Percentiles rank a stretch among this genome's conserved stretches.
These are phyloP conservation scores for Aphanomyces euteiches DNA, from an alignment of 352 stramenopile genomes.

Conservation along the genomic window DNA sequence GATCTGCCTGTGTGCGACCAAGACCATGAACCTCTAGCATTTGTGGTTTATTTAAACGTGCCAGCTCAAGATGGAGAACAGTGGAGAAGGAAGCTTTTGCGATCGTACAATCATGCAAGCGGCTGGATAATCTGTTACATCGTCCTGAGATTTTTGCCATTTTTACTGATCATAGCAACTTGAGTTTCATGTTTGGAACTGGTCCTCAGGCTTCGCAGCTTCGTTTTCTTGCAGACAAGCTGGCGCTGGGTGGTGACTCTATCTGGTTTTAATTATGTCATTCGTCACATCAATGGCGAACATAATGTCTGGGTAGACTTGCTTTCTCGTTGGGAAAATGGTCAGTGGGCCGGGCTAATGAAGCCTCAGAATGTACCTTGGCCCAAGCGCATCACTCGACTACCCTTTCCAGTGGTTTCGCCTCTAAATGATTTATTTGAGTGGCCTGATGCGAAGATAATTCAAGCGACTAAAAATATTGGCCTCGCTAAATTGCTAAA, in stretches of 20 bases:
- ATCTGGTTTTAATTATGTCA: slow-evolving; percentile 34
- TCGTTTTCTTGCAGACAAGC: slow-evolving; percentile 37
- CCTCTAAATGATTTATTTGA: background rate
- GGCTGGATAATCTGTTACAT: no score
- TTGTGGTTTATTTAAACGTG: no score
- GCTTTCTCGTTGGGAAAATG: slow-evolving; percentile 33
- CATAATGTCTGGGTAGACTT: slow-evolving; percentile 40
- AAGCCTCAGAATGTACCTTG: background rate
- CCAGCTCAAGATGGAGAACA: no score
- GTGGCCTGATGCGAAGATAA: background rate
- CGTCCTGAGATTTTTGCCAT: slow-evolving; percentile 29
- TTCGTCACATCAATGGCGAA: slow-evolving; percentile 34
- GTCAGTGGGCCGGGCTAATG: background rate
- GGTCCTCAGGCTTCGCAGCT: background rate
- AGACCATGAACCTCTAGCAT: no score
- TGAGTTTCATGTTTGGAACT: slow-evolving; percentile 33
- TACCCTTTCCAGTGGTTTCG: background rate
- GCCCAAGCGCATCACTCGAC: background rate
- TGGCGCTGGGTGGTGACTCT: slow-evolving; percentile 33
- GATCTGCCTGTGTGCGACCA: no score
- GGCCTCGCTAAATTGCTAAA: background rate
- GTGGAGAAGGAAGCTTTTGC: no score
- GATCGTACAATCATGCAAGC: no score
- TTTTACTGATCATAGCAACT: slow-evolving; percentile 37
- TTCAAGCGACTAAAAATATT: background rate